phyloP scores from a whole-genome alignment of 306 rosid species.

The Prosopis cineraria region DNA sequence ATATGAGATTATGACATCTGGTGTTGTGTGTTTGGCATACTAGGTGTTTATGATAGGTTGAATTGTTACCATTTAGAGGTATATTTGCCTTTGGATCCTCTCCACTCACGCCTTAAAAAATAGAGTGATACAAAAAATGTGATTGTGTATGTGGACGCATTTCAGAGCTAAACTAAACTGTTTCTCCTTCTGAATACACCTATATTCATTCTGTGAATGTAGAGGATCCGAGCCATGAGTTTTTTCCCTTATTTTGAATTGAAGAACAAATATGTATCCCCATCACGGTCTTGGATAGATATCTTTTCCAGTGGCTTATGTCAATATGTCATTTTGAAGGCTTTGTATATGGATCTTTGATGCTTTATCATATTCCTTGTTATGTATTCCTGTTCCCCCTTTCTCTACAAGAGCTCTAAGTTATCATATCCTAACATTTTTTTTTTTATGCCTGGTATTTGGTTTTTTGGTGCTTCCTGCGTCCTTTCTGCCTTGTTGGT shows the following conservation, averaged over 20 bases:
- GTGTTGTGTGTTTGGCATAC: constrained; percentile 1
- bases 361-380: neutral
- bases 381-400: neutral
- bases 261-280: constrained; percentile 12
- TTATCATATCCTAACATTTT: constrained; percentile 1
- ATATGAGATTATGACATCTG: neutral
- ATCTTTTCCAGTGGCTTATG: constrained; percentile 1
- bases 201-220: too few relatives aligned
- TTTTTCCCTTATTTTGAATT: neutral
- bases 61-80: neutral
- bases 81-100: neutral
- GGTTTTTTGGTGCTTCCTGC: constrained; percentile 12
- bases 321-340: neutral
- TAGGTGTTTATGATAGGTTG: constrained; percentile 7
- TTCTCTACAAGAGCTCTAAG: constrained; percentile 16
- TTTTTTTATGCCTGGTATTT: constrained; percentile 4
- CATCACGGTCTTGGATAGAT: constrained; percentile 14
- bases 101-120: too few relatives aligned
- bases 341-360: neutral
- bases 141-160: too few relatives aligned
- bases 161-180: too few relatives aligned
- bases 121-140: too few relatives aligned
- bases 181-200: too few relatives aligned
- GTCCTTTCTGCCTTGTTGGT: constrained; percentile 1
- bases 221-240: too few relatives aligned